These are phyloP conservation scores for Linnemannia exigua DNA, from an alignment of 192 early-diverging fungal species.

Conservation along the genomic window DNA sequence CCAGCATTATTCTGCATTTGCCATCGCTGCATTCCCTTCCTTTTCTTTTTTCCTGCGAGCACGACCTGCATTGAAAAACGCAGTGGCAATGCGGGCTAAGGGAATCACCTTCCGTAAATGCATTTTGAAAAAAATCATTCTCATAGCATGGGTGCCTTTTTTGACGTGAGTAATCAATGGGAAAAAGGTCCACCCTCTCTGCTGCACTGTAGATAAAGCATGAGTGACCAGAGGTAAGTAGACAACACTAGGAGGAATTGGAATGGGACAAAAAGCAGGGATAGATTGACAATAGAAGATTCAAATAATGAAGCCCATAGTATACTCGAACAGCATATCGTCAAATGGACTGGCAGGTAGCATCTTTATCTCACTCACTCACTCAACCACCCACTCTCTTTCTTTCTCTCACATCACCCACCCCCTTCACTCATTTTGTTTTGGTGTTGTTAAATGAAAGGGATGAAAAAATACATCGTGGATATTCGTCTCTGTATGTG, in stretches of 20 bases:
- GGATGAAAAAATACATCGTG: too few relatives aligned
- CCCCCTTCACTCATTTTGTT: background rate
- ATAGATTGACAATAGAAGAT: background rate
- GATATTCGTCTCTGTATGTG: too few relatives aligned
- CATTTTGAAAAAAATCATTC: background rate
- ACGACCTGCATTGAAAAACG: background rate
- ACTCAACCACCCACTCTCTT: background rate
- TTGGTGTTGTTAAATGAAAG: constrained; percentile 5
- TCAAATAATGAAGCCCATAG: background rate
- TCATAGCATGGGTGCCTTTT: background rate
- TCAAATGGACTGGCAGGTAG: background rate
- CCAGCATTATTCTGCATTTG: background rate
- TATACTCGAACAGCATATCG: background rate
- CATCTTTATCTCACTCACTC: background rate
- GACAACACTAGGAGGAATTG: background rate
- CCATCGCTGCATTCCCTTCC: background rate
- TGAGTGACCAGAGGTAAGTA: background rate
- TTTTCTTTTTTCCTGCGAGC: background rate
- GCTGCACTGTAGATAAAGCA: too few relatives aligned
- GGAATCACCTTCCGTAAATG: background rate
- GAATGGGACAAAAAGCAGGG: background rate
- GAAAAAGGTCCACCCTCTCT: too few relatives aligned
- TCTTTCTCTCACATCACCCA: too few relatives aligned
- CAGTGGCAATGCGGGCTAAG: background rate
- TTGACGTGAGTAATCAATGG: too few relatives aligned